These are phyloP conservation scores for Rhododendron ferrugineum DNA, from an alignment of 148 eudicot genomes.

Conservation along the genomic window DNA sequence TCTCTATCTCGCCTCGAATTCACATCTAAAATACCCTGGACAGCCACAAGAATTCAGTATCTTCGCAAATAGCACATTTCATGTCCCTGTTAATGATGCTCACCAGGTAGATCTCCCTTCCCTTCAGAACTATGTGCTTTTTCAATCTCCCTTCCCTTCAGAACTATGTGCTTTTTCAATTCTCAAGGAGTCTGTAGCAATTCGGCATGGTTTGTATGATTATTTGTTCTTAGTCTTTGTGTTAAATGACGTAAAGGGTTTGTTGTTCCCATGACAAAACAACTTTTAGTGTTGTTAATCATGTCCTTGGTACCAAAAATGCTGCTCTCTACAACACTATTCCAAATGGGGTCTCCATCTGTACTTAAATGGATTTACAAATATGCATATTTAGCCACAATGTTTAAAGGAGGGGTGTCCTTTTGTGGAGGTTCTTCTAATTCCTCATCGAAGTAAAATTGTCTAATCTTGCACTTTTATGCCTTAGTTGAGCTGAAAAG, in stretches of 20 bases:
- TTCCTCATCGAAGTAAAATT: background rate
- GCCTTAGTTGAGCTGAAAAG: background rate
- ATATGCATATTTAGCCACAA: background rate
- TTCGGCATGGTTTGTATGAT: background rate
- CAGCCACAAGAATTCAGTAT: constrained; percentile 55
- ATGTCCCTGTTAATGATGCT: constrained; percentile 73
- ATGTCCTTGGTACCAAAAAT: too few species aligned
- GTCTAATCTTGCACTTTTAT: background rate
- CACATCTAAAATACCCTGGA: constrained; percentile 71
- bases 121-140: background rate
- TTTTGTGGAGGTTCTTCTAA: background rate
- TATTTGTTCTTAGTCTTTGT: background rate
- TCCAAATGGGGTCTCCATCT: too few species aligned
- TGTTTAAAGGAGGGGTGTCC: background rate
- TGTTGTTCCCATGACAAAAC: too few species aligned
- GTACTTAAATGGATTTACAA: too few species aligned
- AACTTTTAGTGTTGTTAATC: too few species aligned
- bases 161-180: background rate
- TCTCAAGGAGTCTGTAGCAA: background rate
- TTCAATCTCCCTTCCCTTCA: background rate
- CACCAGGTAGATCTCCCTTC: constrained; percentile 51
- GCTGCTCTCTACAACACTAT: too few species aligned
- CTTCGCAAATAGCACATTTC: constrained; percentile 68
- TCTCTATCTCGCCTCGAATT: constrained; percentile 55
- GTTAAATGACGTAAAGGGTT: too few species aligned